These are phyloP conservation scores for Epithemia pelagica DNA, from an alignment of 108 stramenopile species.

Conservation along the genomic window DNA sequence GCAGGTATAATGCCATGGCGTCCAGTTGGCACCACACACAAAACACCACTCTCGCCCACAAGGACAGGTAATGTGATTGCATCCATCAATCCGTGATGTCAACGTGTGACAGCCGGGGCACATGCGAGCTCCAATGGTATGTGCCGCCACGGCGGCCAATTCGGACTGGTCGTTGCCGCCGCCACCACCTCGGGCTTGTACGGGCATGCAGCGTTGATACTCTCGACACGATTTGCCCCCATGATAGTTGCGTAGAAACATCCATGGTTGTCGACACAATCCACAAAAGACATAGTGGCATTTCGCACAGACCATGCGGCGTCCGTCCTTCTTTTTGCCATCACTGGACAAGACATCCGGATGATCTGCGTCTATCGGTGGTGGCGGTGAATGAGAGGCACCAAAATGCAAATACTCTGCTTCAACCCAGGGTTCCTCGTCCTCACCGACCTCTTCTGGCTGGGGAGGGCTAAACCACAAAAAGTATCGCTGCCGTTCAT, in stretches of 20 bases:
- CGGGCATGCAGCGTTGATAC: conserved; percentile 5
- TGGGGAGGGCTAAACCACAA: conserved; percentile 14
- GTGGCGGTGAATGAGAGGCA: not conserved
- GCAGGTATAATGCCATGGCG: conserved; percentile 15
- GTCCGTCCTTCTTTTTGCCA: conserved; percentile 9
- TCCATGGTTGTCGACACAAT: conserved; percentile 23
- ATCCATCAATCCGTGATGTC: conserved; percentile 14
- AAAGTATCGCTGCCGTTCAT: conserved; percentile 12
- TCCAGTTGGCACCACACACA: conserved; percentile 16
- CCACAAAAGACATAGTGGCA: conserved; percentile 17
- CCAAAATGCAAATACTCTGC: not conserved
- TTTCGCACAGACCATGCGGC: conserved; percentile 13
- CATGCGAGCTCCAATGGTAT: conserved; percentile 3
- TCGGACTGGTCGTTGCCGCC: conserved; percentile 2
- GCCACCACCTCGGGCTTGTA: not conserved
- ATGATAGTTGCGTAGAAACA: conserved; percentile 3
- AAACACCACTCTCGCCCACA: conserved; percentile 25
- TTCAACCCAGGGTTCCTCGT: not conserved
- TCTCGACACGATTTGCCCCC: conserved; percentile 8
- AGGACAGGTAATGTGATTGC: conserved; percentile 29
- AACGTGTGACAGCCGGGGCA: conserved; percentile 19
- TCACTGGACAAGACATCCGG: not conserved
- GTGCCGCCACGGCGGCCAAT: conserved; percentile 1
- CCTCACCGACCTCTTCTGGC: not conserved
- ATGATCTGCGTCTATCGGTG: conserved; percentile 6